Base-by-base conservation (phyloP, 257 asterid species). In the Nicotiana otophora region DNA sequence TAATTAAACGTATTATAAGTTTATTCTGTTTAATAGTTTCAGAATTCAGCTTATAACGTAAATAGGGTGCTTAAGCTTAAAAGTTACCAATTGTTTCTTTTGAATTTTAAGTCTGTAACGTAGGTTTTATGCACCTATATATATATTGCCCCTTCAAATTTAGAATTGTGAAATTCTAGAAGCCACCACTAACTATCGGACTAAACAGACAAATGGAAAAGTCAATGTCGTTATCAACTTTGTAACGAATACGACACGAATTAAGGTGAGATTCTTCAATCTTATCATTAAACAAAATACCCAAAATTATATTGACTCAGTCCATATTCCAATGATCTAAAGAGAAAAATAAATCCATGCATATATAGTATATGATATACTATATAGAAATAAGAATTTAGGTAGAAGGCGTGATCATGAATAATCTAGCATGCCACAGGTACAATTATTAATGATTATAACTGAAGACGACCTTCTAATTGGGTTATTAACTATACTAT, bases 371-470 rank as follows among this genome's bases (percentile, higher is more conserved):
- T 28, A 28, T 28, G 30, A 28, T 20, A 3, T 20, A 42, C 39
- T n/a, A 69, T n/a, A n/a, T 36, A n/a, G 5, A n/a, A 69, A 69
- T 69, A 28, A 69, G 0, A 69, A 69, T 69, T 69, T 69, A 39
- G 78, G 78, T 72, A 72, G 78, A 72, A 72, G 60, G 78, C 60
- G 36, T 72, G 78, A 72, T 2, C 19, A 20, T 46, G 36, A 72
- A 72, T 23, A 72, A 72, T 72, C 20, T 10, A 46, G 23, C 78
- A 72, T 72, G 39, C 60, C 36, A 70, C 78, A 42, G 5, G 30
- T 28, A 4, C n/a, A 64, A 64, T 30, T 64, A 30, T n/a, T 54
- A 15, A 69, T 69, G 28, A 66, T 69, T n/a, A 39, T 5, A 69
- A 69, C 4, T 69, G 58, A 69, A 34, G 12, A 72, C 7, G 61